Conservation (phyloP, 78 protist genomes). For the Dictyostelium intermedium region DNA sequence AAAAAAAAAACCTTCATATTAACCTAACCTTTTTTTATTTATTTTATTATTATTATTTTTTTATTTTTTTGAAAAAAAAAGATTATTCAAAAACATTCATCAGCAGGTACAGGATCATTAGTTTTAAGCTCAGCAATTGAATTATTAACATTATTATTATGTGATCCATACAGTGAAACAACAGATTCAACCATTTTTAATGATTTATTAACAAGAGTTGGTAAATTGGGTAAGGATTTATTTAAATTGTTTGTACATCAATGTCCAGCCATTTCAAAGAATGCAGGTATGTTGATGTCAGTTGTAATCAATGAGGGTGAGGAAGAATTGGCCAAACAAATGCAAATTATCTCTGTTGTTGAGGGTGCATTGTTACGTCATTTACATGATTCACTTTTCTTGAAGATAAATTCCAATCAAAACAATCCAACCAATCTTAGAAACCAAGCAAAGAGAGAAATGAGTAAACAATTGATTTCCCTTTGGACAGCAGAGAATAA, state of each 20-base stretch:
- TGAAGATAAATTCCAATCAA: background rate
- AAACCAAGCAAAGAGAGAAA: constrained; percentile 25
- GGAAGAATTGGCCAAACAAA: constrained; percentile 35
- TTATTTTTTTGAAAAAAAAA: background rate
- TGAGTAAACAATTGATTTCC: constrained; percentile 53
- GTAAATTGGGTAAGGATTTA: constrained; percentile 69
- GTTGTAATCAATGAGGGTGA: constrained; percentile 89
- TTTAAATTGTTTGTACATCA: constrained; percentile 82
- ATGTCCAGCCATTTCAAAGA: constrained; percentile 86
- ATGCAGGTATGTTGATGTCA: constrained; percentile 89
- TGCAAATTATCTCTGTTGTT: constrained; percentile 83
- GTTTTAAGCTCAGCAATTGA: constrained; percentile 82
- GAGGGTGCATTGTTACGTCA: constrained; percentile 86
- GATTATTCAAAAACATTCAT: constrained; percentile 61
- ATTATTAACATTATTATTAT: constrained; percentile 83
- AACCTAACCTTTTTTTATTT: background rate
- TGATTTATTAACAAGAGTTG: constrained; percentile 55
- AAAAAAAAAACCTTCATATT: background rate
- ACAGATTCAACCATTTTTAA: constrained; percentile 85
- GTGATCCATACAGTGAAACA: constrained; percentile 90
- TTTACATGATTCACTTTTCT: constrained; percentile 69
- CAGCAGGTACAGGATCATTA: constrained; percentile 87
- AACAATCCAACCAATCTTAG: constrained; percentile 26
- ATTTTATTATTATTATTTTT: background rate
- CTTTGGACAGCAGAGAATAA: constrained; percentile 83